Percentiles rank a stretch among this genome's conserved stretches.
Conservation (phyloP, 371 early-diverging fungal species). For the Apophysomyces elegans region DNA sequence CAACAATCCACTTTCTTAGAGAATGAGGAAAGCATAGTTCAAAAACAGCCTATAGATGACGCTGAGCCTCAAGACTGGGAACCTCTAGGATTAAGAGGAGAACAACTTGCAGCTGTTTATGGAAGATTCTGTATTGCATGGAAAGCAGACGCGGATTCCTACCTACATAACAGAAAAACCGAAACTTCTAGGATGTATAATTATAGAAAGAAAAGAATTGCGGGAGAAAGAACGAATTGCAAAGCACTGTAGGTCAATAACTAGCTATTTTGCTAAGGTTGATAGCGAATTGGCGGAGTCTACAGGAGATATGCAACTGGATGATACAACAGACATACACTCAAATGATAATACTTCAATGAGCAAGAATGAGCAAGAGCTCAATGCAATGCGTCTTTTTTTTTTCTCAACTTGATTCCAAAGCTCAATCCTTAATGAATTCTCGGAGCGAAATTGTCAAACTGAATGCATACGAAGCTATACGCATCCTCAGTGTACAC, state of each 20-base stretch:
- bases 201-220: neutral
- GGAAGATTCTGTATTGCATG: neutral
- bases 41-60: neutral
- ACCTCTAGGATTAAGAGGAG: neutral
- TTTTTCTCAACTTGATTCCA: neutral
- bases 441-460: neutral
- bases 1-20: neutral
- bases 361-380: neutral
- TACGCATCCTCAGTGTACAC: neutral
- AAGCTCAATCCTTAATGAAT: neutral
- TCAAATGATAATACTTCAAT: neutral
- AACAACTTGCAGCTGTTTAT: neutral
- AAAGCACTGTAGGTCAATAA: slow-evolving; percentile 1
- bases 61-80: neutral
- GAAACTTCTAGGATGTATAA: neutral
- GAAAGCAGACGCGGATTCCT: neutral
- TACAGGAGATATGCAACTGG: neutral
- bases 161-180: neutral
- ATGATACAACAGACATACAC: too few species aligned
- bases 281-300: neutral
- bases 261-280: slow-evolving; percentile 1
- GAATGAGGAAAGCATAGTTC: neutral
- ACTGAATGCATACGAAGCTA: neutral
- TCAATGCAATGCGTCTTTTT: neutral
- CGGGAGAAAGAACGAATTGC: neutral